Conservation (phyloP, 2,329 filamentous ascomycete genomes). For the Pseudonectria foliicola region DNA sequence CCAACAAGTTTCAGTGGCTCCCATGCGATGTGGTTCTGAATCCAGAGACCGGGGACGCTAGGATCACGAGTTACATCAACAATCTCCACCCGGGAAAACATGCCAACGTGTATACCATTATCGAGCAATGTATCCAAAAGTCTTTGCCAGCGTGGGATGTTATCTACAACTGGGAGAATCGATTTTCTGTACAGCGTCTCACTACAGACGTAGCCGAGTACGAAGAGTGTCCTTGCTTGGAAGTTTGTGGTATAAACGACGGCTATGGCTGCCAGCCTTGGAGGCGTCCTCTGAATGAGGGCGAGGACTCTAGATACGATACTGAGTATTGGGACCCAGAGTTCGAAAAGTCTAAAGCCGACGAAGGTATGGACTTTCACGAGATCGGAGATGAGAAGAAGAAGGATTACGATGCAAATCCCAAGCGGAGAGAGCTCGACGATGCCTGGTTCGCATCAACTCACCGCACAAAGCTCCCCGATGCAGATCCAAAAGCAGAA, state of each 20-base stretch:
- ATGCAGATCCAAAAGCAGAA: constrained; percentile 5
- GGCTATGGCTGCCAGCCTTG: constrained; percentile 9
- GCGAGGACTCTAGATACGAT: constrained; percentile 16
- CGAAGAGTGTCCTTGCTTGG: constrained; percentile 11
- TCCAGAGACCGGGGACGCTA: constrained; percentile 23
- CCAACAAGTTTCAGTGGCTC: constrained; percentile 33
- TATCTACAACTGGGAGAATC: constrained; percentile 16
- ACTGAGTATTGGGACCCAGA: no score
- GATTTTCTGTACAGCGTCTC: constrained; percentile 3
- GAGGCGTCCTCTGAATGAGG: constrained; percentile 18
- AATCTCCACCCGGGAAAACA: constrained; percentile 38
- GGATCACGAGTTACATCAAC: constrained; percentile 42
- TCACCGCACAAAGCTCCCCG: constrained; percentile 16
- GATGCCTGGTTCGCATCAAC: constrained; percentile 22
- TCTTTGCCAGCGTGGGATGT: constrained; percentile 37
- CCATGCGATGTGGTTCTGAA: constrained; percentile 38
- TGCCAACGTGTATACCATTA: constrained; percentile 26
- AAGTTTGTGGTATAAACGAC: constrained; percentile 9
- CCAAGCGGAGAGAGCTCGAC: constrained; percentile 17
- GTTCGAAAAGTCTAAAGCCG: no score
- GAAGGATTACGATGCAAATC: constrained; percentile 9
- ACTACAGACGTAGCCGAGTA: constrained; percentile 4
- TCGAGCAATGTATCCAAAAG: constrained; percentile 31
- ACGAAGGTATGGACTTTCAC: no score
- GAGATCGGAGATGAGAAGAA: constrained; percentile 4